Percentiles rank a stretch among this genome's conserved stretches.
Conservation (phyloP, 2,329 filamentous ascomycete species). For the Alternaria sp. region DNA sequence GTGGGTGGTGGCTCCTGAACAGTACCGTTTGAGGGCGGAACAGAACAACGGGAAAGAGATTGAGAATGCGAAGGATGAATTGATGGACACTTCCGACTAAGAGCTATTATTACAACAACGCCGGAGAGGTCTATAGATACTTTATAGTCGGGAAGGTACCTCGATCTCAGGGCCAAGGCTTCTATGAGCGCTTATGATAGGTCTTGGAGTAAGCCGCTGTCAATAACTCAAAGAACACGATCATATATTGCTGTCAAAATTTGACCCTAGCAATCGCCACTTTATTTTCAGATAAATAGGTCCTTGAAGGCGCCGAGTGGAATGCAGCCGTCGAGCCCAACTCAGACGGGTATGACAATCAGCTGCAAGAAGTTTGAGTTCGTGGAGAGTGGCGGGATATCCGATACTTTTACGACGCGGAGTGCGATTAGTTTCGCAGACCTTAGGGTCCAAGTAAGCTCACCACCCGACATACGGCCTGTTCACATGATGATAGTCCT, state of each 20-base stretch:
- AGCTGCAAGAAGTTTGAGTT: slow-evolving; percentile 13
- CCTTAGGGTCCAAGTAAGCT: background rate
- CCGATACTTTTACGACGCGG: background rate
- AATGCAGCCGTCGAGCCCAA: slow-evolving; percentile 5
- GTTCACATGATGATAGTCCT: background rate
- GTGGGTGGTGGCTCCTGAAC: background rate
- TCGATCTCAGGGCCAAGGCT: background rate
- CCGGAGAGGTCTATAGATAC: background rate
- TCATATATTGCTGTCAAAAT: background rate
- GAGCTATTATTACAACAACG: background rate
- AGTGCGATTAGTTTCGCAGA: slow-evolving; percentile 9
- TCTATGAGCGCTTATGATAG: accelerated
- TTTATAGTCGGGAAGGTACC: background rate
- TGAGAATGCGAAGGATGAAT: background rate
- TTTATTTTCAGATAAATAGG: background rate
- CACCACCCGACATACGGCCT: background rate
- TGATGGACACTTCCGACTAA: background rate
- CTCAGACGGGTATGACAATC: slow-evolving; percentile 6
- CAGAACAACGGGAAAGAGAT: background rate
- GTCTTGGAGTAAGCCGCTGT: background rate
- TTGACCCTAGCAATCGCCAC: background rate
- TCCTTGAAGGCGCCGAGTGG: slow-evolving; percentile 2
- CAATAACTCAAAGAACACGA: background rate
- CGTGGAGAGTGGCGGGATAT: slow-evolving; percentile 4
- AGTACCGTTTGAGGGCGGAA: background rate